Conservation (phyloP, 805 yeast species). For the Kluyveromyces starmeri region DNA sequence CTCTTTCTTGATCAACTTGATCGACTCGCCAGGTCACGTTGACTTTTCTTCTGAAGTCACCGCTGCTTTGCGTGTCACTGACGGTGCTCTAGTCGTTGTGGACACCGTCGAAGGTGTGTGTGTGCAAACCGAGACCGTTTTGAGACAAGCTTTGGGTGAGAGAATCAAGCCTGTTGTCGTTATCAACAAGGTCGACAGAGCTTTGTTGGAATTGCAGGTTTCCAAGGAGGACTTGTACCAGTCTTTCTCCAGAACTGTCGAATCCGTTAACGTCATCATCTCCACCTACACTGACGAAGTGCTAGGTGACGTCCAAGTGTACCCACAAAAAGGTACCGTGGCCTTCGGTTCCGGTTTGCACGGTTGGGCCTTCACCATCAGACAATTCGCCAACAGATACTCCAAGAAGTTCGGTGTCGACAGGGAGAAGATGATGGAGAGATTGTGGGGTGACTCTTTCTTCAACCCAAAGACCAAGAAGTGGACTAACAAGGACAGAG, state of each 20-base stretch:
- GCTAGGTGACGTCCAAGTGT: constrained; percentile 95
- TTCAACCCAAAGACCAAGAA: constrained; percentile 99
- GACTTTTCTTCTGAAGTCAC: constrained; percentile 99
- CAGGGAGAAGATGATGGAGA: constrained; percentile 94
- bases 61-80: constrained; percentile 99
- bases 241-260: constrained; percentile 97
- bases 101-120: constrained; percentile 99
- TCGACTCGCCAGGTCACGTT: constrained; percentile 99
- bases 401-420: constrained; percentile 99
- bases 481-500: constrained; percentile 95
- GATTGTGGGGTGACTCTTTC: constrained; percentile 99
- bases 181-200: constrained; percentile 99
- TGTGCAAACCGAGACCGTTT: constrained; percentile 99
- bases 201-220: constrained; percentile 96
- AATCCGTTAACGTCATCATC: constrained; percentile 97
- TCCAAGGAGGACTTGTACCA: constrained; percentile 98
- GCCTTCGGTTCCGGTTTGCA: constrained; percentile 99
- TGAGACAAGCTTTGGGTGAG: constrained; percentile 98
- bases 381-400: constrained; percentile 97
- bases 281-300: constrained; percentile 86
- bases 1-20: constrained; percentile 94
- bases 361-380: constrained; percentile 99
- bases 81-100: constrained; percentile 99
- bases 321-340: constrained; percentile 98
- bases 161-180: constrained; percentile 98